Evolutionary conservation across 2,329 filamentous ascomycete species (phyloP), one percentile per base, ranked within the genome.

Genomic region (Aschersonia sp.): DNA sequence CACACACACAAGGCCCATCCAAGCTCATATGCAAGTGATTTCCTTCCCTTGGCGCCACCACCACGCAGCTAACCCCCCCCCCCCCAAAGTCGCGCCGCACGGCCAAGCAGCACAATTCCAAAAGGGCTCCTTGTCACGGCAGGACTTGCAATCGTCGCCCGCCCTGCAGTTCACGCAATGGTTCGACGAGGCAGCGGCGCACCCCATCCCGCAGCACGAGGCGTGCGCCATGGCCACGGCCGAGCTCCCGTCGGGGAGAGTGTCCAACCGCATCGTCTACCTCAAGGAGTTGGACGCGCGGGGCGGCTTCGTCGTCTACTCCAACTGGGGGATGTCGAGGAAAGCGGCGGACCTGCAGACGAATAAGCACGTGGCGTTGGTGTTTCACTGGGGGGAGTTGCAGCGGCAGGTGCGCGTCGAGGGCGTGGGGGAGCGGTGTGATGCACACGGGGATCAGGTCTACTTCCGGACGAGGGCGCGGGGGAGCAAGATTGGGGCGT

Each of bases 341-440:
- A 79, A 83, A 69, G 77, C 81, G 1, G 59, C 67, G 45, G 87
- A 95, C 61, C 68, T 92, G 5, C 73, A 69, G 29, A 73, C 67
- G 4, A 98, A 97, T 64, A 76, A 77, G 31, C 83, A 84, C 68
- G 91, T 86, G 0, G 80, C 81, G 45, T 71, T 98, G 57, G 88
- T 87, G 4, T 98, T 98, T 64, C 89, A 82, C 80, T 98, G 92
- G 92, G 77, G 82, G 55, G 73, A 79, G 47, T 65, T 92, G 51
- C 89, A 98, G 70, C 73, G 91, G 5, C 92, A 97, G 71, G 87
- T 98, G 3, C 72, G 94, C 6, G 82, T 98, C 20, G 92, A 98
- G 66, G 92, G 92, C 1, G 60, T 63, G 4, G 77, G 83, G 1
- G 80, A 84, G 63, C 70, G 87, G 41, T 65, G 95, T 50, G 70